phyloP scores from a whole-genome alignment of 495 filamentous ascomycete genomes.

The Arthonia radiata region DNA sequence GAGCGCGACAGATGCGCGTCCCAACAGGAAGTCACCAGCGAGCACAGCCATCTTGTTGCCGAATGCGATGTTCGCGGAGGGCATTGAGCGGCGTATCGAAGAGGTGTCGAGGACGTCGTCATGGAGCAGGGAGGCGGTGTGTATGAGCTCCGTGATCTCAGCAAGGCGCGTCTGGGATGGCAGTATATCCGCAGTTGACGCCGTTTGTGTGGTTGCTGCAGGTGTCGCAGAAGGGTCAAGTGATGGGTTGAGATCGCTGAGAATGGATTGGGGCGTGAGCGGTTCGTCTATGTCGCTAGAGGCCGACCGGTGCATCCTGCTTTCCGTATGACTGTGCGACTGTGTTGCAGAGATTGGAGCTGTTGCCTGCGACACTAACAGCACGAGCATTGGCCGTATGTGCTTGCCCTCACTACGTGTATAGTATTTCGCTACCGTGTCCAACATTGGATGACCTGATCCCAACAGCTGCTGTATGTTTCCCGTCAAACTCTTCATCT shows the following conservation, averaged over 20 bases:
- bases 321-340: slow-evolving; percentile 1
- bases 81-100: slow-evolving; percentile 49
- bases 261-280: slow-evolving; percentile 47
- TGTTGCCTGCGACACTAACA: slow-evolving; percentile 88
- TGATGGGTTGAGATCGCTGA: slow-evolving; percentile 61
- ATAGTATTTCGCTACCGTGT: slow-evolving; percentile 94
- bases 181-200: slow-evolving; percentile 47
- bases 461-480: slow-evolving; percentile 74
- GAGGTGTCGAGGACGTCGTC: slow-evolving; percentile 97
- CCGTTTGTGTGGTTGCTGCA: slow-evolving; percentile 19
- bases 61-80: slow-evolving; percentile 76
- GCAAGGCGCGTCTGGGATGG: slow-evolving; percentile 81
- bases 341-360: slow-evolving; percentile 27
- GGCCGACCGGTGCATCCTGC: slow-evolving; percentile 1
- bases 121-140: slow-evolving; percentile 86
- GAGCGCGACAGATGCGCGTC: slow-evolving; percentile 77
- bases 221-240: too few relatives aligned
- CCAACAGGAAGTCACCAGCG: slow-evolving; percentile 83
- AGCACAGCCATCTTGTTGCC: slow-evolving; percentile 98
- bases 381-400: slow-evolving; percentile 73
- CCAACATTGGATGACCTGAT: slow-evolving; percentile 77
- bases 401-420: slow-evolving; percentile 94
- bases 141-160: slow-evolving; percentile 91
- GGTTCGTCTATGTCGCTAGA: slow-evolving; percentile 36
- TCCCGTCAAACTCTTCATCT: slow-evolving; percentile 79